Percentiles rank a stretch among this genome's conserved stretches.
phyloP scores from a whole-genome alignment of 2,329 filamentous ascomycete species.

The Fusarium sacchari region DNA sequence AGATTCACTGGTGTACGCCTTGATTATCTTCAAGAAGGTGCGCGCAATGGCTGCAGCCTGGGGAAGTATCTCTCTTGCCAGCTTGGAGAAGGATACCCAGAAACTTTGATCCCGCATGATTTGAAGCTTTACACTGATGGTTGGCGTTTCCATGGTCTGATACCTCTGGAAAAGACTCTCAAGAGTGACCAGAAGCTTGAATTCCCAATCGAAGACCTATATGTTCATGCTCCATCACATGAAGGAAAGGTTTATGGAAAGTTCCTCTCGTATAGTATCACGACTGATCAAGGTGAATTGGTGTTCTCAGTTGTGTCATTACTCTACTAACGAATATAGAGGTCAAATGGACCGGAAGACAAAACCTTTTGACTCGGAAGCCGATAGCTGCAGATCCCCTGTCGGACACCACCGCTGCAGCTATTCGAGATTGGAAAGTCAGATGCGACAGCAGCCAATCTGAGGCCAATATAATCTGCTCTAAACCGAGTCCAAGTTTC shows the following conservation, averaged over 20 bases:
- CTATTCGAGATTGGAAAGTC: background rate
- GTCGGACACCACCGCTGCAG: rapidly evolving
- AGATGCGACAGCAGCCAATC: background rate
- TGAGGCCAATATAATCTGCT: background rate
- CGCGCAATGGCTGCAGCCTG: background rate
- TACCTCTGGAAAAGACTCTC: background rate
- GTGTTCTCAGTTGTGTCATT: rapidly evolving
- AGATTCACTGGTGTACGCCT: background rate
- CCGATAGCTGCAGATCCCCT: background rate
- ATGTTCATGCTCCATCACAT: background rate
- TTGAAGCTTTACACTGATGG: background rate
- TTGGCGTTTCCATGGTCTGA: background rate
- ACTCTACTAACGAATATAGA: background rate
- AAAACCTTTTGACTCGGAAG: background rate
- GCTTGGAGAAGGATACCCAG: background rate
- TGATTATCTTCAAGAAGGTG: background rate
- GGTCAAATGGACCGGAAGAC: rapidly evolving
- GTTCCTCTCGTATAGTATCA: background rate
- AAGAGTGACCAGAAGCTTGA: background rate
- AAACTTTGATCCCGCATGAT: background rate
- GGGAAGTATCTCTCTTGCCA: background rate
- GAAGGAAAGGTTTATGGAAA: background rate
- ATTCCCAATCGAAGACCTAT: background rate
- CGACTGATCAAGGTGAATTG: background rate
- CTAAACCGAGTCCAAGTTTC: rapidly evolving